Evolutionary conservation across 2,329 filamentous ascomycete species (phyloP), one percentile per base, ranked within the genome.

Genomic region (Cladorrhinum sp.): DNA sequence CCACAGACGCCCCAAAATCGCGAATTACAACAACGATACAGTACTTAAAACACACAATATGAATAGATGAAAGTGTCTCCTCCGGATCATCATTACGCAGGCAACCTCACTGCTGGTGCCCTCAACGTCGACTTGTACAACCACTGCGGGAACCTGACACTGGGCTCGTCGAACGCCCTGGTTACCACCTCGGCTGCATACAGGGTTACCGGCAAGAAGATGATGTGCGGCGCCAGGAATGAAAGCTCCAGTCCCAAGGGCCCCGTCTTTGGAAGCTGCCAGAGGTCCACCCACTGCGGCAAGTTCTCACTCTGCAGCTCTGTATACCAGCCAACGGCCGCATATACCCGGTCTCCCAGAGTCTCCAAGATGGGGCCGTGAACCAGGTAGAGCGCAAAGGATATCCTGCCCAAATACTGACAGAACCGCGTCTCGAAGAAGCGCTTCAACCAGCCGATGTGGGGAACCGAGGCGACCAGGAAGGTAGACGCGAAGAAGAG

Each of bases 311-410:
- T 68, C 63, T 86, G 80, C 8, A 74, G 73, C 1, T 79, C 75
- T 59, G 78, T 78, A 9, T 72, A 69, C 75, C 82, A 85, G 1
- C 87, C 86, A 0, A 79, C 77, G 2, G 85, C 83, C 1, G 82
- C 78, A 69, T 89, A 89, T 0, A 90, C 36, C 49, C 86, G 75
- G 67, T 90, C 84, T 1, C 84, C 86, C 0, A 87, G 61, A 0
- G 77, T 79, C 79, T 78, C 84, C 0, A 88, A 73, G 0, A 88
- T 70, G 0, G 85, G 85, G 0, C 85, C 85, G 63, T 88, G 86
- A 9, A 87, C 77, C 14, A 88, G 75, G 70, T 88, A 88, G 3
- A 88, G 73, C 2, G 82, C 77, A 68, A 80, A 88, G 0, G 82
- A 86, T 36, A 87, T 77, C 30, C 81, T 79, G 0, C 85, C 86